A percentile compares a stretch with the other conserved stretches of the same genome.
Conservation (phyloP, 1,139 yeast species). For the Geotrichum candidum region DNA sequence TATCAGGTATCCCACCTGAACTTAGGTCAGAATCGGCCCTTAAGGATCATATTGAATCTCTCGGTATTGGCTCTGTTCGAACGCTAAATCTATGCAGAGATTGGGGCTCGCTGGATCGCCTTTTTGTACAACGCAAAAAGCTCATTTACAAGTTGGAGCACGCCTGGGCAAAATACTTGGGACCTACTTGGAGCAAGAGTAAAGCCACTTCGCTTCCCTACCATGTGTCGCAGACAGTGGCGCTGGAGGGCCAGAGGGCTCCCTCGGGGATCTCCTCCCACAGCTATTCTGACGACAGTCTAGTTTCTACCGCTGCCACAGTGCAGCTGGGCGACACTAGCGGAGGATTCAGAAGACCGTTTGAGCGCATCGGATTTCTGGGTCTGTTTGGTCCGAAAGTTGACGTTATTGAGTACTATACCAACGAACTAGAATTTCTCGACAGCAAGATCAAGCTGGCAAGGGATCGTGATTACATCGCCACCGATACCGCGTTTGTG, state of each 20-base stretch:
- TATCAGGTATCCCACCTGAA: constrained; percentile 87
- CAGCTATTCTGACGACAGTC: constrained; percentile 14
- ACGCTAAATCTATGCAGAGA: constrained; percentile 74
- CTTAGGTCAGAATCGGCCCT: constrained; percentile 64
- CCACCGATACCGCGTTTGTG: constrained; percentile 58
- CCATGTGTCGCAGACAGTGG: constrained; percentile 11
- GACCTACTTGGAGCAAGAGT: constrained; percentile 33
- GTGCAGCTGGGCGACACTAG: constrained; percentile 11
- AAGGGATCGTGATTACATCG: constrained; percentile 40
- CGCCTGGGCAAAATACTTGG: constrained; percentile 71
- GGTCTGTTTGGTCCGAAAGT: constrained; percentile 54
- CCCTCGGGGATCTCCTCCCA: constrained; percentile 6
- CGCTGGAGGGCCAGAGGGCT: constrained; percentile 14
- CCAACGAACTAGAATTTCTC: constrained; percentile 48
- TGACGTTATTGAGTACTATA: constrained; percentile 60
- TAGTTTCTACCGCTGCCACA: constrained; percentile 6
- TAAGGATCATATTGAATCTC: constrained; percentile 64
- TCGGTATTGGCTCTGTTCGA: constrained; percentile 76
- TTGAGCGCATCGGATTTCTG: constrained; percentile 40
- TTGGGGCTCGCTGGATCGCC: constrained; percentile 66
- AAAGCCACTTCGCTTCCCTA: constrained; percentile 1
- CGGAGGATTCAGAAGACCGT: constrained; percentile 36
- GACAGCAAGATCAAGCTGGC: constrained; percentile 52
- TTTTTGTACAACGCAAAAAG: constrained; percentile 54
- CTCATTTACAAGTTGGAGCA: constrained; percentile 57